These are phyloP conservation scores for Trichomonas vaginalis DNA, from an alignment of 208 protist species.

Conservation along the genomic window DNA sequence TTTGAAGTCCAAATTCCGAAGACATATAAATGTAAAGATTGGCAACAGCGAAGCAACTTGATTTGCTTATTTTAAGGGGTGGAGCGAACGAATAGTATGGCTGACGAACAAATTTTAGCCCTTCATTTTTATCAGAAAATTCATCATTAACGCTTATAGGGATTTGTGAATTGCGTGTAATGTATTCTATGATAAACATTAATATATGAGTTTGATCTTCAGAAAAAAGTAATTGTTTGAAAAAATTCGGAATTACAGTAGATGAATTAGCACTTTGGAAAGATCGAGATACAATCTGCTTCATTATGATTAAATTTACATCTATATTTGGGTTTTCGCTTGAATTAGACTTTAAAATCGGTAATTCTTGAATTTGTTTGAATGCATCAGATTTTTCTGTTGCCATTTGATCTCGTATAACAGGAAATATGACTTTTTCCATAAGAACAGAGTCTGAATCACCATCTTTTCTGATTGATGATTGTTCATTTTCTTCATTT, in stretches of 20 bases:
- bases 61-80: background rate
- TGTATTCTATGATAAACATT: background rate
- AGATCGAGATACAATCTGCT: background rate
- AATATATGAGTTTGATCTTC: background rate
- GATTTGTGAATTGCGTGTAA: background rate
- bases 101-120: no score
- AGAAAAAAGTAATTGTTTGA: background rate
- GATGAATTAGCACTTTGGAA: background rate
- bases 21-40: background rate
- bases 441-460: no score
- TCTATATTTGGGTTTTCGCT: no score
- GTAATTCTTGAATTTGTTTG: no score
- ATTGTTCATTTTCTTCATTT: no score
- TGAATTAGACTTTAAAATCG: no score
- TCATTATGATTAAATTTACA: background rate
- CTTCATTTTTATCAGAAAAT: no score
- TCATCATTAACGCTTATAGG: background rate
- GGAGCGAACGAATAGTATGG: no score
- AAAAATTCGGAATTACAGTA: background rate
- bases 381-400: no score
- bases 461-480: no score
- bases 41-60: background rate
- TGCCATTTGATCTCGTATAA: no score
- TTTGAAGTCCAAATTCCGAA: background rate
- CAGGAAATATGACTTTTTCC: no score